Conservation (phyloP, 495 filamentous ascomycete species). For the Staphylotrichum longicolle region DNA sequence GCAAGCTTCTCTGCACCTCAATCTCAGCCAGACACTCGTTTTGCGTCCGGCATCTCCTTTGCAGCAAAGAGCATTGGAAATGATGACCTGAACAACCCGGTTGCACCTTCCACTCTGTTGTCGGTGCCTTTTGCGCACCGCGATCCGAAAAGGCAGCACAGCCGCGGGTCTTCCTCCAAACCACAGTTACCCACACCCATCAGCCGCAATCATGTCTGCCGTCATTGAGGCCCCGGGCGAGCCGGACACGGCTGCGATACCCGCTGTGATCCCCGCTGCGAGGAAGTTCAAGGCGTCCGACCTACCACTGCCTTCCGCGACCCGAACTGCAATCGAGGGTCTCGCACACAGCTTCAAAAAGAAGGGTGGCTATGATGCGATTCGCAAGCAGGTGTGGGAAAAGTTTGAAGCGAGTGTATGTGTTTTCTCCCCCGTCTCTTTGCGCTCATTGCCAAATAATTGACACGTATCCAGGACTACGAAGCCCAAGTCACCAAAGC, state of each 20-base stretch:
- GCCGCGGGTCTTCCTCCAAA: no score
- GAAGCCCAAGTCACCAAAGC: slow-evolving; percentile 64
- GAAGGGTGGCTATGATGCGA: slow-evolving; percentile 82
- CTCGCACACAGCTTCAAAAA: slow-evolving; percentile 84
- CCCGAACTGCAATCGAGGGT: slow-evolving; percentile 71
- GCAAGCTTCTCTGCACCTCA: neutral
- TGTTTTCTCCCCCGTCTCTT: slow-evolving; percentile 9
- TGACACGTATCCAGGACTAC: slow-evolving; percentile 51
- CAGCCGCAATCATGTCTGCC: slow-evolving; percentile 22
- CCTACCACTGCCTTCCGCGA: slow-evolving; percentile 68
- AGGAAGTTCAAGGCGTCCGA: slow-evolving; percentile 83
- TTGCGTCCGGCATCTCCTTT: no score
- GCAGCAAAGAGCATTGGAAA: neutral
- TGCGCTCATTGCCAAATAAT: slow-evolving; percentile 2
- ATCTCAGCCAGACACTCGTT: neutral
- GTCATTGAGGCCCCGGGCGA: slow-evolving; percentile 9
- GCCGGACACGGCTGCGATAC: neutral
- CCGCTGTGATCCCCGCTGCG: neutral
- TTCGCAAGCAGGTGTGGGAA: slow-evolving; percentile 77
- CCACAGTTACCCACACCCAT: neutral
- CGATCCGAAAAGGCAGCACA: no score
- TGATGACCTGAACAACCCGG: slow-evolving; percentile 10
- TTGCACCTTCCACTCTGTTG: neutral
- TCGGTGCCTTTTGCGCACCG: neutral
- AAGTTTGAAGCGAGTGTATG: slow-evolving; percentile 75